These are phyloP conservation scores for Colletotrichum cuscutae DNA, from an alignment of 2,329 filamentous ascomycete genomes.

Conservation along the genomic window DNA sequence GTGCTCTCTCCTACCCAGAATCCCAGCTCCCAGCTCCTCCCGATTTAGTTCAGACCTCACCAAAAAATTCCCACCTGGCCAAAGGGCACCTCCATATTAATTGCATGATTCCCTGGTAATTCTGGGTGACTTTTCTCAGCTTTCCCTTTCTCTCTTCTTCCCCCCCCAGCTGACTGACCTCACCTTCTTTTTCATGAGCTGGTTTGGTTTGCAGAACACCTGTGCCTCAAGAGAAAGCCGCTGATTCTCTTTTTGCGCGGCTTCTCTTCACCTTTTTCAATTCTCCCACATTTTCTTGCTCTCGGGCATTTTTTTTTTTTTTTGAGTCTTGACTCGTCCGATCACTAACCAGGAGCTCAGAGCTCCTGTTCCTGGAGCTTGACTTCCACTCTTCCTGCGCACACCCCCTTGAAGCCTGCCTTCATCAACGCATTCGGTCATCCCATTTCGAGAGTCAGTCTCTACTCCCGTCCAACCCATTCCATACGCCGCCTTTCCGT, in stretches of 20 bases:
- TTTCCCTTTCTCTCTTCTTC: neutral
- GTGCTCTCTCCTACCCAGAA: neutral
- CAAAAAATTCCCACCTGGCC: constrained; percentile 23
- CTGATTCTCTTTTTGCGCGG: constrained; percentile 15
- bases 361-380: constrained; percentile 35
- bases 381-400: constrained; percentile 3
- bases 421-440: constrained; percentile 23
- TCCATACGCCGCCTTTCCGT: constrained; percentile 1
- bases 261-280: constrained; percentile 9
- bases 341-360: constrained; percentile 35
- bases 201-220: constrained; percentile 8
- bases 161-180: neutral
- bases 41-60: constrained; percentile 31
- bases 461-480: neutral
- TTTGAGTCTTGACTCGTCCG: constrained; percentile 38
- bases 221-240: constrained; percentile 15
- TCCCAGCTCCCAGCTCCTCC: constrained; percentile 18
- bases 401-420: constrained; percentile 18
- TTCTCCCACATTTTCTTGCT: constrained; percentile 19
- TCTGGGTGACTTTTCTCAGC: constrained; percentile 4
- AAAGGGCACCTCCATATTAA: constrained; percentile 31
- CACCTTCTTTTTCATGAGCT: constrained; percentile 26
- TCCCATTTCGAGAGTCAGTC: constrained; percentile 24
- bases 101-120: constrained; percentile 26
- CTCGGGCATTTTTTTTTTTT: constrained; percentile 9